Percentiles rank a stretch among this genome's conserved stretches.
phyloP scores from a whole-genome alignment of 164 flowering plant species.

The Sedum album region DNA sequence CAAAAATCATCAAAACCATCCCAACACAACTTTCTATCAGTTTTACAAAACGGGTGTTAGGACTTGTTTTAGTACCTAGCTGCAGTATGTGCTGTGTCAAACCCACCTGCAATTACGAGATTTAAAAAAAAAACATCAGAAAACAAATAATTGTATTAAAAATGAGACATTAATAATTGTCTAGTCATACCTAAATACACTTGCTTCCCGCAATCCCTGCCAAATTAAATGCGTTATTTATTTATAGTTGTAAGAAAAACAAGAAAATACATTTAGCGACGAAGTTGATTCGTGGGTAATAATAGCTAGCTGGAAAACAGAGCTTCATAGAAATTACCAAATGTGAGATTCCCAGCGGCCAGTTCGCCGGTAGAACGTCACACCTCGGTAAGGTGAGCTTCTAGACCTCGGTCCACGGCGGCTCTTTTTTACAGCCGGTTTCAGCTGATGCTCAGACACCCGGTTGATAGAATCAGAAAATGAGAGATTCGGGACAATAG shows the following conservation, averaged over 20 bases:
- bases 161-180: not conserved
- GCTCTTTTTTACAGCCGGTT: slow-evolving; percentile 5
- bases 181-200: slow-evolving; percentile 45
- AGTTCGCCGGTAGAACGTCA: slow-evolving; percentile 12
- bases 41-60: too few relatives aligned
- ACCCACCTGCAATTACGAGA: slow-evolving; percentile 40
- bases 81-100: slow-evolving; percentile 78
- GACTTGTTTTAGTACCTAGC: slow-evolving; percentile 39
- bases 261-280: not conserved
- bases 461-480: not conserved
- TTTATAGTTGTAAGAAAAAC: too few relatives aligned
- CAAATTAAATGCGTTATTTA: not conserved
- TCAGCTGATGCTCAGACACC: slow-evolving; percentile 2
- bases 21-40: not conserved
- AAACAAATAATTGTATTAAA: not conserved
- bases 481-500: not conserved
- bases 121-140: not conserved
- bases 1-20: not conserved
- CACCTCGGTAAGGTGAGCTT: slow-evolving; percentile 10
- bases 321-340: slow-evolving; percentile 1
- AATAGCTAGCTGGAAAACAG: not conserved
- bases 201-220: slow-evolving; percentile 75
- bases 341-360: slow-evolving; percentile 13
- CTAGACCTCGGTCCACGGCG: slow-evolving; percentile 13
- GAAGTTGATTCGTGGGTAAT: not conserved